Evolutionary conservation across 345 rosid species (phyloP).

Genomic region (Salix viminalis): DNA sequence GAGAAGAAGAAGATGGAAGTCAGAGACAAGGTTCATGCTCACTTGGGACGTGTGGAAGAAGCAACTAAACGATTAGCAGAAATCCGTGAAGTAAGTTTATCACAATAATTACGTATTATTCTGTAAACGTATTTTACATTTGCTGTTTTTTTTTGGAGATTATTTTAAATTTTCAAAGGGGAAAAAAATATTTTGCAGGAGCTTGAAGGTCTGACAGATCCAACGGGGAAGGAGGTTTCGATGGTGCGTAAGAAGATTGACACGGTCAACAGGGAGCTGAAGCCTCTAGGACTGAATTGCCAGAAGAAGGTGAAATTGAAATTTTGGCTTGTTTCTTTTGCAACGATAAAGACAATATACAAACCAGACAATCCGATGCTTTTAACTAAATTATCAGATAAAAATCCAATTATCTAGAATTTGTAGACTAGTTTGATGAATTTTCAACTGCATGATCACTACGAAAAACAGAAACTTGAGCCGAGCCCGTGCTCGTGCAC

Average conservation of each 20-base stretch:
- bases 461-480: too few species aligned
- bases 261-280: conserved; percentile 41
- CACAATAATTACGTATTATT: neutral
- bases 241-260: conserved; percentile 54
- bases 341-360: neutral
- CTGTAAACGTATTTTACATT: too few species aligned
- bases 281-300: conserved; percentile 52
- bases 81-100: conserved; percentile 67
- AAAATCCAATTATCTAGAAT: neutral
- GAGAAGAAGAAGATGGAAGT: conserved; percentile 80
- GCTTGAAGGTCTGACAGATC: conserved; percentile 68
- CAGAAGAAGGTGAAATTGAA: conserved; percentile 49
- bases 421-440: too few species aligned
- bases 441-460: too few species aligned
- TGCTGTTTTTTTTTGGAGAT: neutral
- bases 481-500: too few species aligned
- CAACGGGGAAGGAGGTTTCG: conserved; percentile 58
- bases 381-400: neutral
- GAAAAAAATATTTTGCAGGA: conserved; percentile 36
- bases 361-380: neutral
- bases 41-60: conserved; percentile 70
- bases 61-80: conserved; percentile 70
- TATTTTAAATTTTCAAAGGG: neutral
- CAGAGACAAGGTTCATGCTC: conserved; percentile 56
- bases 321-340: neutral